A percentile compares a stretch with the other conserved stretches of the same genome.
Conservation (phyloP, 805 yeast species). For the Schwanniomyces sp. region DNA sequence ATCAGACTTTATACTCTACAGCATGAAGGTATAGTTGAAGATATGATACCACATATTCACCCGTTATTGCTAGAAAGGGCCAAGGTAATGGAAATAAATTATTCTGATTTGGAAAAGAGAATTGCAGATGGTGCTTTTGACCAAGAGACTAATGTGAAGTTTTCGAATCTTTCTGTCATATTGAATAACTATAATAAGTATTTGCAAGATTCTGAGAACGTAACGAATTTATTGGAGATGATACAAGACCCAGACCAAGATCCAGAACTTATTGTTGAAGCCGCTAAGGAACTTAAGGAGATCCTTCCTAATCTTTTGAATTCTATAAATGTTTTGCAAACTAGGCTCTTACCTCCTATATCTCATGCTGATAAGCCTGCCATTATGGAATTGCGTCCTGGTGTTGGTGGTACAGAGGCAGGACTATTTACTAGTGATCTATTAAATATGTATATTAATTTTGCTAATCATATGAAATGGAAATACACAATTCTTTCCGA, state of each 20-base stretch:
- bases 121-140: slow-evolving; percentile 31
- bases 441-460: slow-evolving; percentile 76
- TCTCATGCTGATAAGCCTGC: slow-evolving; percentile 76
- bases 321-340: slow-evolving; percentile 48
- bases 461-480: slow-evolving; percentile 70
- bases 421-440: slow-evolving; percentile 81
- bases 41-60: slow-evolving; percentile 28
- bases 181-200: slow-evolving; percentile 32
- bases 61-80: slow-evolving; percentile 42
- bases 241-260: slow-evolving; percentile 31
- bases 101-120: slow-evolving; percentile 22
- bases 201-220: slow-evolving; percentile 21
- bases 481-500: slow-evolving; percentile 57
- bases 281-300: slow-evolving; percentile 54
- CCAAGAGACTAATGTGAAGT: slow-evolving; percentile 30
- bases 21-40: neutral
- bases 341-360: slow-evolving; percentile 70
- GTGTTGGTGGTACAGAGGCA: slow-evolving; percentile 96
- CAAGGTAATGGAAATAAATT: slow-evolving; percentile 28
- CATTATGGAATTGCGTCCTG: slow-evolving; percentile 85
- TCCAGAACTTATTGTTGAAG: slow-evolving; percentile 51
- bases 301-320: slow-evolving; percentile 45
- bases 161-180: slow-evolving; percentile 30
- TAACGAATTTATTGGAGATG: slow-evolving; percentile 25
- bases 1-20: neutral